A percentile compares a stretch with the other conserved stretches of the same genome.
Evolutionary conservation across 495 filamentous ascomycete genomes (phyloP).

Genomic region (Aspergillus ellipticus): DNA sequence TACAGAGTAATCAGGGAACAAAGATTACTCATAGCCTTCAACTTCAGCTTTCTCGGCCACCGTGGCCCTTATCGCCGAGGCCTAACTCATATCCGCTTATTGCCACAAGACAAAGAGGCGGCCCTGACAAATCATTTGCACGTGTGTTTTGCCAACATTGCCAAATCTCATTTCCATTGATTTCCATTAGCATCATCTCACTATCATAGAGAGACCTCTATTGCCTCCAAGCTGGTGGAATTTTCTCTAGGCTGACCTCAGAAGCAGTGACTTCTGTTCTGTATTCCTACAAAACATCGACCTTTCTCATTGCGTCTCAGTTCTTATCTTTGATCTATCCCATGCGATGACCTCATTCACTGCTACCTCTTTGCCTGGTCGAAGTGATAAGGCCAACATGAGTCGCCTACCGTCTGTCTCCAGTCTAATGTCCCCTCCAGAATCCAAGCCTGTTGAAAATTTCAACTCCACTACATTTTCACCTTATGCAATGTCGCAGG

Average conservation of each 20-base stretch:
- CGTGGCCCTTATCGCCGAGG: constrained; percentile 24
- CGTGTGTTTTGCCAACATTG: constrained; percentile 28
- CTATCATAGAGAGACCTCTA: constrained; percentile 17
- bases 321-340: neutral
- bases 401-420: constrained; percentile 49
- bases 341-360: constrained; percentile 28
- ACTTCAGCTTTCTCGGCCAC: constrained; percentile 7
- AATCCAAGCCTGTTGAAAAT: constrained; percentile 57
- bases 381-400: constrained; percentile 37
- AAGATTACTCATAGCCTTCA: constrained; percentile 3
- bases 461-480: constrained; percentile 44
- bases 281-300: neutral
- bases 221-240: neutral
- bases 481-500: constrained; percentile 31
- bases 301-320: neutral
- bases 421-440: constrained; percentile 75
- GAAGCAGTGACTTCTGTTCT: neutral
- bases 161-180: constrained; percentile 32
- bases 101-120: constrained; percentile 35
- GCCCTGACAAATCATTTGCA: constrained; percentile 41
- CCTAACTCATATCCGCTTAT: constrained; percentile 22
- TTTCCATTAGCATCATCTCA: constrained; percentile 34
- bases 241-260: constrained; percentile 5
- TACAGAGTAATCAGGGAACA: neutral
- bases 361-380: constrained; percentile 19